Evolutionary conservation across 495 filamentous ascomycete genomes (phyloP).

Genomic region (Neurospora sp.): DNA sequence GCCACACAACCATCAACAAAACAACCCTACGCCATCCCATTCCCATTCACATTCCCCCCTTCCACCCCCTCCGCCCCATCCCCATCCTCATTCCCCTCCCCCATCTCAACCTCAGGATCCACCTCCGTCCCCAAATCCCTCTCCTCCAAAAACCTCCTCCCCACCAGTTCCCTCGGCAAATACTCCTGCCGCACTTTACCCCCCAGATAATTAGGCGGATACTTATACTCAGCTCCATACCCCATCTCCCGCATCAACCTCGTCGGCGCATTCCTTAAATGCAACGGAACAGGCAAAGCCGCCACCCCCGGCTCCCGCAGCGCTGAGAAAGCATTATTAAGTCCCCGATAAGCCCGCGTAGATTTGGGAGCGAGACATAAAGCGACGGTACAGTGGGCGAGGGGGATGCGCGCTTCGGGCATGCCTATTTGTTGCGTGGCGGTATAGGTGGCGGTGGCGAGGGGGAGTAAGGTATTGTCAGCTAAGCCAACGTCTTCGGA

Average conservation of each 20-base stretch:
- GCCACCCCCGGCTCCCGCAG: conserved; percentile 72
- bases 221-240: conserved; percentile 88
- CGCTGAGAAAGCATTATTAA: conserved; percentile 68
- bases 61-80: too few relatives aligned
- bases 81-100: background rate
- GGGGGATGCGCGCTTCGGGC: conserved; percentile 86
- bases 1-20: background rate
- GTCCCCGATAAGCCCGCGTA: conserved; percentile 70
- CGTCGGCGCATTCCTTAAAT: conserved; percentile 87
- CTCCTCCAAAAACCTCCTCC: conserved; percentile 69
- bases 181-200: too few relatives aligned
- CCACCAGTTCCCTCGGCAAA: conserved; percentile 62
- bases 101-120: conserved; percentile 48
- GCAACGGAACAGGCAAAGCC: conserved; percentile 68
- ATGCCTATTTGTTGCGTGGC: conserved; percentile 87
- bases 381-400: conserved; percentile 80
- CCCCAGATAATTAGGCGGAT: conserved; percentile 93
- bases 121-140: conserved; percentile 67
- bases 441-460: conserved; percentile 75
- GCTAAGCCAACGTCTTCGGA: conserved; percentile 90
- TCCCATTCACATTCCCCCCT: too few relatives aligned
- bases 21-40: background rate
- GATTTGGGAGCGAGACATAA: conserved; percentile 76
- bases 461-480: conserved; percentile 71
- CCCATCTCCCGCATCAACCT: conserved; percentile 86